These are phyloP conservation scores for Rhodotorula sp. DNA, from an alignment of 1,284 basidiomycete genomes.

Conservation along the genomic window DNA sequence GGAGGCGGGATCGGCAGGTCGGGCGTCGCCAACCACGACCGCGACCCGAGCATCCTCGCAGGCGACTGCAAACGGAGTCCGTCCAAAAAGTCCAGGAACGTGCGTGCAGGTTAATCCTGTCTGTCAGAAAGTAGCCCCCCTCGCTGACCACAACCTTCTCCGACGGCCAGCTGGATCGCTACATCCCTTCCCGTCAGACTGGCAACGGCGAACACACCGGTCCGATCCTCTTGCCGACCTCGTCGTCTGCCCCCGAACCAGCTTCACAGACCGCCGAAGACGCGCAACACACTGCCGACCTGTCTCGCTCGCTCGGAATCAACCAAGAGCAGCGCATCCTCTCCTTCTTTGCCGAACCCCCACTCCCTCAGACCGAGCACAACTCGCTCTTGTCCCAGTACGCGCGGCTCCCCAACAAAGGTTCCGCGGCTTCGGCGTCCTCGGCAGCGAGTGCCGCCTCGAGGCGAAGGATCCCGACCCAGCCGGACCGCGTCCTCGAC, in stretches of 20 bases:
- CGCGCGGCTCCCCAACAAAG: conserved; percentile 44
- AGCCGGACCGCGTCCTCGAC: conserved; percentile 86
- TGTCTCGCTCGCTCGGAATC: conserved; percentile 46
- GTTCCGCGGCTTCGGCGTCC: conserved; percentile 52
- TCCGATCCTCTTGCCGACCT: conserved; percentile 33
- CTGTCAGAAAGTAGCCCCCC: too few relatives aligned
- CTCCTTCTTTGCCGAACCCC: conserved; percentile 52
- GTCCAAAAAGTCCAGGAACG: conserved; percentile 33
- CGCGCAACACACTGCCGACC: conserved; percentile 42
- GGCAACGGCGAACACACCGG: conserved; percentile 40
- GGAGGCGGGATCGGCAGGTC: conserved; percentile 33
- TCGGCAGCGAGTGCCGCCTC: conserved; percentile 63
- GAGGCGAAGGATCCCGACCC: conserved; percentile 77
- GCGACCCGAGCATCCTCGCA: conserved; percentile 18
- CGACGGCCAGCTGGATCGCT: conserved; percentile 34
- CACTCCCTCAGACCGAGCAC: conserved; percentile 47
- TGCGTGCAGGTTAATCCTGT: neutral
- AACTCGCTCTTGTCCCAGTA: conserved; percentile 47
- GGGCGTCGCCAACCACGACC: conserved; percentile 34
- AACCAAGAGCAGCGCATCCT: conserved; percentile 52
- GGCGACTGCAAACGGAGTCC: conserved; percentile 34
- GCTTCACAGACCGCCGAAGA: conserved; percentile 24
- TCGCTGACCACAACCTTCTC: neutral
- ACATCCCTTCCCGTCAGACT: conserved; percentile 38
- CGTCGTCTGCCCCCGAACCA: conserved; percentile 6